Percentiles rank a stretch among this genome's conserved stretches.
These are phyloP conservation scores for Trichoderma lentiforme DNA, from an alignment of 2,329 filamentous ascomycete genomes.

Conservation along the genomic window DNA sequence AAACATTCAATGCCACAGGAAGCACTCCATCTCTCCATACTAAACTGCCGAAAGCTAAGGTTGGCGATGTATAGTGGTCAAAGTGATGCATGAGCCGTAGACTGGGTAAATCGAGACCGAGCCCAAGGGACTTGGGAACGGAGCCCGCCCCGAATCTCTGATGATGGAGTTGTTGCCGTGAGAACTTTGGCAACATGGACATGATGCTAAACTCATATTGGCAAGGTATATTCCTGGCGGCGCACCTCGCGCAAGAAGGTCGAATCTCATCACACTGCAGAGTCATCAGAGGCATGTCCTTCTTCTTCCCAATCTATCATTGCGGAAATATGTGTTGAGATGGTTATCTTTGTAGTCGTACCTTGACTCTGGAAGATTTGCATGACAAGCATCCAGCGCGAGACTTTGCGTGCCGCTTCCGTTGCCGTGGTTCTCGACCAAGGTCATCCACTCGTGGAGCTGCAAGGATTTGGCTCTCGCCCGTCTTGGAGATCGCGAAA, in stretches of 20 bases:
- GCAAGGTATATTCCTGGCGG: not conserved
- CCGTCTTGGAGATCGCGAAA: not conserved
- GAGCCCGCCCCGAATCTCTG: not conserved
- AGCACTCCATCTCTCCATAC: constrained; percentile 12
- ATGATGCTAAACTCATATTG: constrained; percentile 12
- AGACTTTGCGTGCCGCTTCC: constrained; percentile 12
- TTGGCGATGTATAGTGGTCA: constrained; percentile 1
- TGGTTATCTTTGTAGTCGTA: not conserved
- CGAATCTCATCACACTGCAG: constrained; percentile 6
- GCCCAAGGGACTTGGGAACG: not conserved
- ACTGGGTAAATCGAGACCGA: not conserved
- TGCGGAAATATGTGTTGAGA: not conserved
- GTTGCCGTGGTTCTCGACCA: constrained; percentile 5
- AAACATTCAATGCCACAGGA: constrained; percentile 1
- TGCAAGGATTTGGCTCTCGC: not conserved
- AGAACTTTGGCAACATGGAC: not conserved
- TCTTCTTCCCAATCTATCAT: not conserved
- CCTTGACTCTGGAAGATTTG: constrained; percentile 15
- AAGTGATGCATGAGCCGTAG: constrained; percentile 16
- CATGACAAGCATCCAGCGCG: constrained; percentile 12
- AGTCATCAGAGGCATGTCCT: not conserved
- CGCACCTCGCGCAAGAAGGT: constrained; percentile 7
- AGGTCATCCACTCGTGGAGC: not conserved
- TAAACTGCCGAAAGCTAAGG: not conserved
- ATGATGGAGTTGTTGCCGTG: not conserved